Evolutionary conservation across 2,329 filamentous ascomycete genomes (phyloP).

Genomic region (Fusarium circinatum): DNA sequence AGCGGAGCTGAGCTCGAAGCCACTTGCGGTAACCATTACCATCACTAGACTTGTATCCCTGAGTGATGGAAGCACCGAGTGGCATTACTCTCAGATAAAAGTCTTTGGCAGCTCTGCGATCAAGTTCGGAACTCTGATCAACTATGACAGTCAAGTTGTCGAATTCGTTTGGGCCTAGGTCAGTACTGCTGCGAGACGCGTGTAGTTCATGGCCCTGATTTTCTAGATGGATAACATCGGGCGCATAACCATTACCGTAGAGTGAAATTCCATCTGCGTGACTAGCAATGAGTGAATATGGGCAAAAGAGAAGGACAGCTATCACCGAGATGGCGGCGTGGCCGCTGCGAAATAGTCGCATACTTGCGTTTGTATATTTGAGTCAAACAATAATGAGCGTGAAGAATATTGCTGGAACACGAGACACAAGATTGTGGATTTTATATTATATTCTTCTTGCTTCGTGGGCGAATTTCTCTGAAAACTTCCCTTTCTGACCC

Average conservation of each 20-base stretch:
- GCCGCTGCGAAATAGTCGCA: not conserved
- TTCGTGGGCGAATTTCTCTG: not conserved
- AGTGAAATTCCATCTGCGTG: not conserved
- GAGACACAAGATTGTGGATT: not conserved
- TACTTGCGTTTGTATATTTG: not conserved
- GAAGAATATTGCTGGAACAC: fast-evolving
- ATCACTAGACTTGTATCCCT: not conserved
- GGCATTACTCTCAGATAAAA: conserved; percentile 4
- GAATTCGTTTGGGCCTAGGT: not conserved
- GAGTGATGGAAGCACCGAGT: not conserved
- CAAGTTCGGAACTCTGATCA: not conserved
- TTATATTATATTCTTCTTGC: not conserved
- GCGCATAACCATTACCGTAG: not conserved
- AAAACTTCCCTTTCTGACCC: not conserved
- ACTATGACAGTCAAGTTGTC: not conserved
- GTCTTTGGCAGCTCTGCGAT: not conserved
- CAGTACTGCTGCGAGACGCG: not conserved
- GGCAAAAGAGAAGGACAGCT: not conserved
- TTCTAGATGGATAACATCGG: not conserved
- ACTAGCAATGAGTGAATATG: not conserved
- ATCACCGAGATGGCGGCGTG: not conserved
- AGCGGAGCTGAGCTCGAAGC: not conserved
- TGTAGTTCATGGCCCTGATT: not conserved
- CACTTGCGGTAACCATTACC: not conserved
- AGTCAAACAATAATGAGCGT: not conserved